These are phyloP conservation scores for Basidiobolus meristosporus DNA, from an alignment of 371 early-diverging fungal genomes.

Conservation along the genomic window DNA sequence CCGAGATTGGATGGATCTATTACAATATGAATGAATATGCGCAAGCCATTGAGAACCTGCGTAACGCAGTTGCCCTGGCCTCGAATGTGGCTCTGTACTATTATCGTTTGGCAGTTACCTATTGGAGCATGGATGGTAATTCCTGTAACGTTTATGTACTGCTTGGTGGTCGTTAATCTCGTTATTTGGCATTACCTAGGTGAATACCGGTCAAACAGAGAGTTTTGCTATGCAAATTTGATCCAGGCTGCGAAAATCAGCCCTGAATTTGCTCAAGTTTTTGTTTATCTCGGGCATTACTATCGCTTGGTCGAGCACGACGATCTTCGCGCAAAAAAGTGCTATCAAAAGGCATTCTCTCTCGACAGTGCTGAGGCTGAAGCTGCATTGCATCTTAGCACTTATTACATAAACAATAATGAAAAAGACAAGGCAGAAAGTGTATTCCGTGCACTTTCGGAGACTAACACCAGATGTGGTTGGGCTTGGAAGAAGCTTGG, in stretches of 20 bases:
- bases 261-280: constrained; percentile 37
- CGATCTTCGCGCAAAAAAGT: constrained; percentile 45
- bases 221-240: constrained; percentile 39
- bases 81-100: constrained; percentile 25
- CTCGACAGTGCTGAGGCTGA: constrained; percentile 44
- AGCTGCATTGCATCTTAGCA: constrained; percentile 40
- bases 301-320: constrained; percentile 47
- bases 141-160: no score
- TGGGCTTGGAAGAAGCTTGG: constrained; percentile 77
- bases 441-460: constrained; percentile 22
- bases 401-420: constrained; percentile 27
- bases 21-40: constrained; percentile 13
- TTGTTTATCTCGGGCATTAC: constrained; percentile 63
- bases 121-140: constrained; percentile 64
- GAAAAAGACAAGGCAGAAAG: constrained; percentile 28
- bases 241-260: constrained; percentile 56
- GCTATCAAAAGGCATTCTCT: constrained; percentile 55
- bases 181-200: no score
- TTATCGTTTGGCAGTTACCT: constrained; percentile 51
- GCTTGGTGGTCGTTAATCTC: no score
- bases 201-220: constrained; percentile 23
- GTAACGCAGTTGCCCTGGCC: constrained; percentile 21
- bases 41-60: constrained; percentile 29
- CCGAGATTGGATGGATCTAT: constrained; percentile 13
- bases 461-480: constrained; percentile 17